These are phyloP conservation scores for Cordyceps fumosorosea DNA, from an alignment of 2,329 filamentous ascomycete genomes.

Conservation along the genomic window DNA sequence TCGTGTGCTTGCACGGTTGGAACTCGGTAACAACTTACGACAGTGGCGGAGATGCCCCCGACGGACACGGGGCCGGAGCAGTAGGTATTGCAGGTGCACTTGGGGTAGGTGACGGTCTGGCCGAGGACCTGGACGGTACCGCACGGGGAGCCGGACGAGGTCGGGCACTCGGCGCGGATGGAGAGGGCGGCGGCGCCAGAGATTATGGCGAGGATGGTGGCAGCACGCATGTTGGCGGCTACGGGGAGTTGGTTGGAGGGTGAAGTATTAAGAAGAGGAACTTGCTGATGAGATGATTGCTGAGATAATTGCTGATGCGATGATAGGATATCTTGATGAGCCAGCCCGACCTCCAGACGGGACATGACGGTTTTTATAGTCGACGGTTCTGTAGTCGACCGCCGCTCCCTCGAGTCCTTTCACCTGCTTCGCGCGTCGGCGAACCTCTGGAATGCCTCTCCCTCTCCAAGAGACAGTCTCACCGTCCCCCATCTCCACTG, in stretches of 20 bases:
- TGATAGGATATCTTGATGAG: neutral
- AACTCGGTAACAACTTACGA: conserved; percentile 2
- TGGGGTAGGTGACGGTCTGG: conserved; percentile 2
- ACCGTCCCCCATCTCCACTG: neutral
- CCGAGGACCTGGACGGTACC: neutral
- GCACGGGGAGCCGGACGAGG: conserved; percentile 8
- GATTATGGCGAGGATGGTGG: conserved; percentile 9
- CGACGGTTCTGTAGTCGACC: neutral
- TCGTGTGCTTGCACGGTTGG: neutral
- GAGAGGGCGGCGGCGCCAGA: conserved; percentile 8
- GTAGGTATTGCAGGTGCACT: conserved; percentile 1
- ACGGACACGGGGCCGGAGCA: conserved; percentile 2
- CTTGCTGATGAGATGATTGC: neutral
- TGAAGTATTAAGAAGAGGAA: neutral
- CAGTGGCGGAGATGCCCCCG: neutral
- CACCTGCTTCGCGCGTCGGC: neutral
- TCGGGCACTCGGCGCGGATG: conserved; percentile 11
- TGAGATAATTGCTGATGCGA: neutral
- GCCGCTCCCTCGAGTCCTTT: neutral
- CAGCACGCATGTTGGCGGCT: conserved; percentile 3
- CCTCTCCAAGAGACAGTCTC: neutral
- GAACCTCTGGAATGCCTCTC: neutral
- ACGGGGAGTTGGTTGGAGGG: neutral
- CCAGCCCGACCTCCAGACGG: neutral
- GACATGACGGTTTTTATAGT: neutral